Percentiles rank a stretch among this genome's conserved stretches.
Conservation (phyloP, 257 asterid genomes). For the Thymus quinquecostatus region DNA sequence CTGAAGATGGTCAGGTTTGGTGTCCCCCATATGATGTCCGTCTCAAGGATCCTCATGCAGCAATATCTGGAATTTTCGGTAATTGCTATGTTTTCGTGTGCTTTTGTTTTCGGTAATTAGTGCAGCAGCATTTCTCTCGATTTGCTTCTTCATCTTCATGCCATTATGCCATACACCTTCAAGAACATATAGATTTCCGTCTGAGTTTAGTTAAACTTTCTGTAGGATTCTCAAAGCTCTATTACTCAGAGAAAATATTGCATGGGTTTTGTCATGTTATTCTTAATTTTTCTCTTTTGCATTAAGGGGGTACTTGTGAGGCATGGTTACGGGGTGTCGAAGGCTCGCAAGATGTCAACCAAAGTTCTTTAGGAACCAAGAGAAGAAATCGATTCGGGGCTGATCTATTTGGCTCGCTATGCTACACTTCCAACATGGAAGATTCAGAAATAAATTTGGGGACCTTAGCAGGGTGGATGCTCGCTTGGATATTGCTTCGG, state of each 20-base stretch:
- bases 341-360: constrained; percentile 19
- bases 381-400: constrained; percentile 60
- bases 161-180: neutral
- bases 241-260: neutral
- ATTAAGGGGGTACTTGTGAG: constrained; percentile 67
- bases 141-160: neutral
- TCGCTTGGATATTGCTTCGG: constrained; percentile 75
- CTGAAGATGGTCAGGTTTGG: constrained; percentile 43
- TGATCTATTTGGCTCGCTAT: constrained; percentile 70
- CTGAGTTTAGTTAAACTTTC: neutral
- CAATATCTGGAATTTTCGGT: constrained; percentile 93
- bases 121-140: neutral
- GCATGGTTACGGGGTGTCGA: constrained; percentile 67
- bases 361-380: constrained; percentile 25
- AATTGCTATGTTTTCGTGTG: constrained; percentile 28
- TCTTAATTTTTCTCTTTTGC: constrained; percentile 22
- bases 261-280: neutral
- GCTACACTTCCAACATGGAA: constrained; percentile 84
- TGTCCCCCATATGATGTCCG: constrained; percentile 75
- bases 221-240: neutral
- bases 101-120: neutral
- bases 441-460: constrained; percentile 52
- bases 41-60: constrained; percentile 83
- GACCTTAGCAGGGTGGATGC: constrained; percentile 92
- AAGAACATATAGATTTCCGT: neutral